These are phyloP conservation scores for Trichoderma simmonsii DNA, from an alignment of 2,329 filamentous ascomycete genomes.

Conservation along the genomic window DNA sequence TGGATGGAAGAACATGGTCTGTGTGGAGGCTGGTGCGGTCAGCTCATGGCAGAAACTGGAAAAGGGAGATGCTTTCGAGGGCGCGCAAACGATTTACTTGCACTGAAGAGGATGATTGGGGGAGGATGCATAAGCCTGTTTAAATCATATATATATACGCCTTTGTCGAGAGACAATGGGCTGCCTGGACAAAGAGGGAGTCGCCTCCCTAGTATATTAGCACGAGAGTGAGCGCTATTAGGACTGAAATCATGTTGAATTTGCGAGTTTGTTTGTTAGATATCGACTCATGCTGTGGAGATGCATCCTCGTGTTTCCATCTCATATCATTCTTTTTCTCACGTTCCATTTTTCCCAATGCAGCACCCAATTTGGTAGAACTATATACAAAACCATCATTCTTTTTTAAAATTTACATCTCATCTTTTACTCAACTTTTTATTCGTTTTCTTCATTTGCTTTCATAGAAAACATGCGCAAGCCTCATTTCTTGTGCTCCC, in stretches of 20 bases:
- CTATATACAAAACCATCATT: neutral
- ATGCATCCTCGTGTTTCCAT: neutral
- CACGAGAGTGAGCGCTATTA: neutral
- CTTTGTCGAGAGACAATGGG: neutral
- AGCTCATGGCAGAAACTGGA: conserved; percentile 80
- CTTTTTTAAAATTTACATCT: neutral
- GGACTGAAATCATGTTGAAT: neutral
- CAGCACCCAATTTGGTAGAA: neutral
- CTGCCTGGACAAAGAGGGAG: neutral
- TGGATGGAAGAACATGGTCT: conserved; percentile 90
- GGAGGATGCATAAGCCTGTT: neutral
- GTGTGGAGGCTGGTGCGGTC: conserved; percentile 86
- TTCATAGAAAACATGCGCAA: neutral
- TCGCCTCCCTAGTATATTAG: neutral
- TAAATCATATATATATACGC: neutral
- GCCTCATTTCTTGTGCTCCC: conserved; percentile 29
- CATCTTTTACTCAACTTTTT: neutral
- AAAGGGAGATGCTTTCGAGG: conserved; percentile 66
- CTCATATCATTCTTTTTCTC: neutral
- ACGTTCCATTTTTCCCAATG: neutral
- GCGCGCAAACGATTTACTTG: conserved; percentile 54
- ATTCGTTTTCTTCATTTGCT: neutral
- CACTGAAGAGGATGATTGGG: neutral
- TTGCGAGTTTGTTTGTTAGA: neutral
- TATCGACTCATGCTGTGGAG: neutral